Base-by-base conservation (phyloP, 805 yeast species). In the Hanseniaspora taiwanica region DNA sequence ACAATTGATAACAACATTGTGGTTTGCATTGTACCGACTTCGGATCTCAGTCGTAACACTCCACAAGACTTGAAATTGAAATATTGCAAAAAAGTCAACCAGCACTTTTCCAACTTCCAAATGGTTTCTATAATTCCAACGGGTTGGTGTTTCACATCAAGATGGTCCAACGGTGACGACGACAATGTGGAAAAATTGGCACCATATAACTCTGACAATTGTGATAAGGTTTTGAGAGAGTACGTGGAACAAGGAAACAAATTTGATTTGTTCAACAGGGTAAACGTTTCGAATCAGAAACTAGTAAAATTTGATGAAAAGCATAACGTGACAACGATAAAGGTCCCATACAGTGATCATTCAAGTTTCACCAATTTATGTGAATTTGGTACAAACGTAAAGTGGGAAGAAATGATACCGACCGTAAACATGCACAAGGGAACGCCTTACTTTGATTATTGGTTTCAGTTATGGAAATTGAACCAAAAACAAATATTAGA, bases 281-380 rank as follows among this genome's bases (percentile, higher is more conserved):
- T 64, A 14, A 40, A 39, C 13, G 25, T 39, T 23, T 29, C 21
- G 14, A 34, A 17, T 2, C 42, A 39, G 37, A 38, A 38, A 39
- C 36, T 38, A 7, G 37, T 32, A 16, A 65, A 64, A 38, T 57
- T 54, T 53, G 54, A 59, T 44, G 44, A 48, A 29, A 37, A 56
- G 41, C 40, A 64, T 47, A 48, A 56, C 33, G 56, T 64, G 38
- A 69, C 76, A 36, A 63, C 75, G 1, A 77, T 78, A 48, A 58
- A 70, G 9, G 72, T 87, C 1, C 97, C 98, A 0, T 91, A 91
- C 53, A 80, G 93, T 52, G 98, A 91, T 54, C 98, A 91, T 60
- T 84, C 95, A 9, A 83, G 94, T 42, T 89, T 77, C 51, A 63
- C 81, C 29, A 98, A 91, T 51, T 64, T 91, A 29, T 67, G 78